Evolutionary conservation across 768 basidiomycete genomes (phyloP).

Genomic region (Mycena vitilis): DNA sequence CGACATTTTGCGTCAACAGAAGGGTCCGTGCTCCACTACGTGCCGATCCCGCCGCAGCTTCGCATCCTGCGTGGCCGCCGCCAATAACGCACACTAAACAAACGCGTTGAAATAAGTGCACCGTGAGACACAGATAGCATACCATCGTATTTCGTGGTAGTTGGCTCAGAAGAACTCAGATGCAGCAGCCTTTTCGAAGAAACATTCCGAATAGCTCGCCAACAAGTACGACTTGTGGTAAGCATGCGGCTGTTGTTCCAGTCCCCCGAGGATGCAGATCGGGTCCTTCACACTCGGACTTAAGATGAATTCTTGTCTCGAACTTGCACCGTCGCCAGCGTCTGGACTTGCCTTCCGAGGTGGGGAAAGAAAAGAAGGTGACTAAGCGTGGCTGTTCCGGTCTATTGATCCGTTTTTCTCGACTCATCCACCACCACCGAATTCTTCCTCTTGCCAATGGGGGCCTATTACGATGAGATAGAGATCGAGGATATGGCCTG

Average conservation of each 20-base stretch:
- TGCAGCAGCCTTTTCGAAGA: constrained; percentile 11
- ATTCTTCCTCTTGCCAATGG: constrained; percentile 57
- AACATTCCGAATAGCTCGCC: constrained; percentile 23
- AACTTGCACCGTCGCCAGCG: no score
- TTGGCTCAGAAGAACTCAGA: constrained; percentile 4
- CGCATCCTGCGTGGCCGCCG: constrained; percentile 93
- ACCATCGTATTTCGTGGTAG: constrained; percentile 35
- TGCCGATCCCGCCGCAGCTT: constrained; percentile 89
- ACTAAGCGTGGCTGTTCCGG: neutral
- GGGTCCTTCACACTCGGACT: no score
- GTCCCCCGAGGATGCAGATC: neutral
- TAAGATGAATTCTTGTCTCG: no score
- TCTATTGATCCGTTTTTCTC: constrained; percentile 15
- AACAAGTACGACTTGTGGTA: constrained; percentile 23
- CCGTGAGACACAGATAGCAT: neutral
- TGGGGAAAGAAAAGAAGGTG: neutral
- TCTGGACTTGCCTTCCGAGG: neutral
- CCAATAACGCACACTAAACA: constrained; percentile 84
- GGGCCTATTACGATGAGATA: constrained; percentile 94
- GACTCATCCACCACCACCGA: constrained; percentile 26
- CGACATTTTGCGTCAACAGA: constrained; percentile 83
- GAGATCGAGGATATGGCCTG: constrained; percentile 98
- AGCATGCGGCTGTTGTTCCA: constrained; percentile 19
- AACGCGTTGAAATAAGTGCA: neutral
- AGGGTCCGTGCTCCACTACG: constrained; percentile 85